Conservation (phyloP, 176 grass and related monocot genomes). For the Saccharum spontaneum region DNA sequence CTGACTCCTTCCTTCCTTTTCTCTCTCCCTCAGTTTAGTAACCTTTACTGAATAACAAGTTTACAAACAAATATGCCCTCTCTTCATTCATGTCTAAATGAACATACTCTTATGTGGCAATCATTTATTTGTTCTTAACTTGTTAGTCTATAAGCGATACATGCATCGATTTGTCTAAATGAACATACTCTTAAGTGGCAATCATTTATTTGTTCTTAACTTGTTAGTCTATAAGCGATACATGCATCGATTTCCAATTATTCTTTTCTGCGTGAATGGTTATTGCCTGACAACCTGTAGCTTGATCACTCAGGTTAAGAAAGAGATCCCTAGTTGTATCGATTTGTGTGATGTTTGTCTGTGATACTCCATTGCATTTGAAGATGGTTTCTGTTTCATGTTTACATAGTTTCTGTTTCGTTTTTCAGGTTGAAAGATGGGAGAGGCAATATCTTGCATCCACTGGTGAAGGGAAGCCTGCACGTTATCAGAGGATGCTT, state of each 20-base stretch:
- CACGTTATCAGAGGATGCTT: constrained; percentile 76
- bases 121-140: not conserved
- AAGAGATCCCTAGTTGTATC: not conserved
- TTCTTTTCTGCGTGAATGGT: not conserved
- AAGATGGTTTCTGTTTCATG: constrained; percentile 25
- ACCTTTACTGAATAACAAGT: not conserved
- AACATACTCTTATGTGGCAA: not conserved
- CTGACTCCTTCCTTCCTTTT: not conserved
- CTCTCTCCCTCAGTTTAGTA: not conserved
- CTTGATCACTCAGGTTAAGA: constrained; percentile 1
- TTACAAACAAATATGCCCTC: not conserved
- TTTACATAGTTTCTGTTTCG: not conserved
- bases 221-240: not conserved
- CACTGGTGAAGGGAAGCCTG: constrained; percentile 76
- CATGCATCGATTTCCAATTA: not conserved
- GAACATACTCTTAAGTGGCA: not conserved
- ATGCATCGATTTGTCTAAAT: not conserved
- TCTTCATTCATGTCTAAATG: not conserved
- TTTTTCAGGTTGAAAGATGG: constrained; percentile 82
- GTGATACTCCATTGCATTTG: not conserved
- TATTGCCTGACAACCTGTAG: not conserved
- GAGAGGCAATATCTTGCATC: constrained; percentile 81
- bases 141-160: not conserved
- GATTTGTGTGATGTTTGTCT: not conserved
- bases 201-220: not conserved